phyloP scores from a whole-genome alignment of 768 basidiomycete genomes.

The Rhizopogon rudus region DNA sequence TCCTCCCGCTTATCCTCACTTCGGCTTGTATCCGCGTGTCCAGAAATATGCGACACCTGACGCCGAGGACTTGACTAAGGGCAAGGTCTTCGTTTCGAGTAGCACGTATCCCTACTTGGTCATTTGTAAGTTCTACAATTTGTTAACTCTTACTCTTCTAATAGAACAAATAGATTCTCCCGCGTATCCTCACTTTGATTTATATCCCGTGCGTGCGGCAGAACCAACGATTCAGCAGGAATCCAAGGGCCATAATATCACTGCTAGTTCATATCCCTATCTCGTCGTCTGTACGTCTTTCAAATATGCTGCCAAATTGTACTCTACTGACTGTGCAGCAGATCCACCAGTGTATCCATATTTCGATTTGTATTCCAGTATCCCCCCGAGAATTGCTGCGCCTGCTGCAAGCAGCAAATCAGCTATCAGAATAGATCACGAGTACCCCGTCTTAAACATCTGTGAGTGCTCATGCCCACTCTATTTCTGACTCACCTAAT shows the following conservation, averaged over 20 bases:
- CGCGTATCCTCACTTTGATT: slow-evolving; percentile 15
- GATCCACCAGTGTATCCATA: slow-evolving; percentile 35
- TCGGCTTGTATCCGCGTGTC: slow-evolving; percentile 26
- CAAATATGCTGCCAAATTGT: background rate
- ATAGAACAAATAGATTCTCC: slow-evolving; percentile 8
- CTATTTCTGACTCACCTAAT: slow-evolving; percentile 13
- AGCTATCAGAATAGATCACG: background rate
- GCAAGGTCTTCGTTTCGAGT: background rate
- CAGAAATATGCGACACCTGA: background rate
- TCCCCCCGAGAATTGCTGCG: background rate
- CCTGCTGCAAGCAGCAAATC: background rate
- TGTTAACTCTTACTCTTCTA: background rate
- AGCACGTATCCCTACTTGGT: slow-evolving; percentile 10
- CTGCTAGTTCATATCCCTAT: background rate
- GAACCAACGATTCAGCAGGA: background rate
- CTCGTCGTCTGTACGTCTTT: slow-evolving; percentile 3
- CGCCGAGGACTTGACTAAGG: background rate
- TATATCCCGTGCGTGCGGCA: slow-evolving; percentile 1
- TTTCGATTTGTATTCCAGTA: slow-evolving; percentile 23
- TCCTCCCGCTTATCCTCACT: slow-evolving; percentile 23
- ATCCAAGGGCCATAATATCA: background rate
- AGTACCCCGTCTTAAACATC: slow-evolving; percentile 11
- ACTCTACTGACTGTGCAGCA: slow-evolving; percentile 9
- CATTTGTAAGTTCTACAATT: slow-evolving; percentile 7
- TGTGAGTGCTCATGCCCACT: slow-evolving; percentile 4